phyloP scores from a whole-genome alignment of 2,329 filamentous ascomycete genomes.

The Diaporthe citri region DNA sequence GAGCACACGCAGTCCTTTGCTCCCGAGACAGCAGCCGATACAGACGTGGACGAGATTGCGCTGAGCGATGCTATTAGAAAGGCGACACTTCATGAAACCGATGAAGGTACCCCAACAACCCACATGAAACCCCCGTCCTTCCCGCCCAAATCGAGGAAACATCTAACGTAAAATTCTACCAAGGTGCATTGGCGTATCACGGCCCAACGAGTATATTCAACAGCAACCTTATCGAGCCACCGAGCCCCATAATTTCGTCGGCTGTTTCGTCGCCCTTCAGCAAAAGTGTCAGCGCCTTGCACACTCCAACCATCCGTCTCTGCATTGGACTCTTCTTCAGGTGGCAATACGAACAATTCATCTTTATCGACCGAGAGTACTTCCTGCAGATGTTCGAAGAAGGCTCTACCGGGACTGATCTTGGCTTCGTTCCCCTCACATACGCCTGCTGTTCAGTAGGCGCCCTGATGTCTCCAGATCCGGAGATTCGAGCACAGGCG shows the following conservation, averaged over 20 bases:
- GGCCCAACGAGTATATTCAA: conserved; percentile 19
- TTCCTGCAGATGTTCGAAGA: conserved; percentile 1
- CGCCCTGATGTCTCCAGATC: not conserved
- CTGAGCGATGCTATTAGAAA: conserved; percentile 13
- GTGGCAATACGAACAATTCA: not conserved
- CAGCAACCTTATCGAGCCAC: conserved; percentile 15
- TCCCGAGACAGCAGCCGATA: not conserved
- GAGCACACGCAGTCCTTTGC: not conserved
- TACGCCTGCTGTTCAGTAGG: conserved; percentile 12
- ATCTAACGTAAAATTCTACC: not conserved
- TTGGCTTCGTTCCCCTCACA: not conserved
- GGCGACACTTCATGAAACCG: conserved; percentile 13
- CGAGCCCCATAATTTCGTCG: not conserved
- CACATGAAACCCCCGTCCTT: not conserved
- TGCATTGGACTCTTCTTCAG: conserved; percentile 17
- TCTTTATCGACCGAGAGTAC: conserved; percentile 7
- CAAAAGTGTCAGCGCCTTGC: not conserved
- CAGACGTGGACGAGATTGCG: not conserved
- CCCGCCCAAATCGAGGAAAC: too few relatives aligned
- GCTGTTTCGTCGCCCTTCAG: not conserved
- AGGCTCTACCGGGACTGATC: not conserved
- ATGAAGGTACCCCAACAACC: not conserved
- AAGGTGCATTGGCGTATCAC: conserved; percentile 17
- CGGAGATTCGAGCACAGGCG: not conserved
- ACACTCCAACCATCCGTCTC: not conserved